These are phyloP conservation scores for Pestalotiopsis sp. DNA, from an alignment of 2,329 filamentous ascomycete species.

Conservation along the genomic window DNA sequence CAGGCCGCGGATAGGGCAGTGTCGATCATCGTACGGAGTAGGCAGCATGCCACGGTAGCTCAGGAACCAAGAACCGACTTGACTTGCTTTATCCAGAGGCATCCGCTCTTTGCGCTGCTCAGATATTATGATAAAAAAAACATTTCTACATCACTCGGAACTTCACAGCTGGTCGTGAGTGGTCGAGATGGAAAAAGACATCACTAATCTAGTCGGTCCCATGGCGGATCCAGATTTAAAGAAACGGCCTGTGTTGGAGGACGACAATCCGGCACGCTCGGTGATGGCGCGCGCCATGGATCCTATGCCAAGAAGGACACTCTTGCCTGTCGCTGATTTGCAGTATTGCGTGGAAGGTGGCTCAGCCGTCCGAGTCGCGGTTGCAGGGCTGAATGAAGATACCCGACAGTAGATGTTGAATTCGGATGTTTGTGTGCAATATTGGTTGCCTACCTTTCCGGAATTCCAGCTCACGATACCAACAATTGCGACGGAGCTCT, in stretches of 20 bases:
- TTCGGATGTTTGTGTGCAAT: background rate
- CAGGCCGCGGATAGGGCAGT: conserved; percentile 10
- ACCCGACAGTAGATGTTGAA: background rate
- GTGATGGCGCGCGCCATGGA: background rate
- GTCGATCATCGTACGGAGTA: conserved; percentile 1
- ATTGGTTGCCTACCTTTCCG: background rate
- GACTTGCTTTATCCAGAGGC: background rate
- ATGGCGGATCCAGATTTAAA: background rate
- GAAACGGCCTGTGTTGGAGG: background rate
- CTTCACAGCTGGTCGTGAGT: background rate
- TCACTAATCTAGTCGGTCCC: background rate
- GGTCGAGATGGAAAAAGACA: background rate
- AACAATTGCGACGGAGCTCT: background rate
- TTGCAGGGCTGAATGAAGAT: background rate
- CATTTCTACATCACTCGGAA: background rate
- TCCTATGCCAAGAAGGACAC: background rate
- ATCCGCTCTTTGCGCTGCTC: background rate
- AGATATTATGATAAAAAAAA: background rate
- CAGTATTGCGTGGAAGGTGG: background rate
- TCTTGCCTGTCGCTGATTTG: background rate
- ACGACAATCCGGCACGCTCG: conserved; percentile 9
- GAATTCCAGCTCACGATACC: background rate
- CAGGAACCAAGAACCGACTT: background rate
- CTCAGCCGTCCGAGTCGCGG: background rate
- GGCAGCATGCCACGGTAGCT: background rate